Evolutionary conservation across 495 filamentous ascomycete genomes (phyloP), one percentile per base, ranked within the genome.

Genomic region (Cercophora scortea): DNA sequence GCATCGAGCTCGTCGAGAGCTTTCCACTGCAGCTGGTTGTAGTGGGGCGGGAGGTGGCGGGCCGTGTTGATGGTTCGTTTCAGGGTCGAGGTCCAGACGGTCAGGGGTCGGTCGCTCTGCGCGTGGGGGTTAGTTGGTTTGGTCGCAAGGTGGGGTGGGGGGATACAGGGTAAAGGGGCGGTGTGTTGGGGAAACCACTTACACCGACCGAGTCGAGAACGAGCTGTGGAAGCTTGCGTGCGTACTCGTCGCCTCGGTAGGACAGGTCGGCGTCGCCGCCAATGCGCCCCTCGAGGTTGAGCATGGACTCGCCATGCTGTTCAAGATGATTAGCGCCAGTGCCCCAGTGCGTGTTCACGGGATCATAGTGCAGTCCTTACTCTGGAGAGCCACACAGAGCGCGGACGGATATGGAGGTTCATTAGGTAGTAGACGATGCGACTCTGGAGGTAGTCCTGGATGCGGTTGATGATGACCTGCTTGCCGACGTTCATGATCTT

Each of bases 361-460:
- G 39, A 42, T 3, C 2, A 15, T 36, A 33, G 8, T 13, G 18
- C 10, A 38, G 34, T 39, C 75, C 86, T 66, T 81, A 95, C 90
- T 13, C 93, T 79, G 53, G 93, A 96, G 33, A 98, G 76, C 93
- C 93, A 98, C 60, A 98, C 95, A 8, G 90, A 94, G 18, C 93
- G 82, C n/a, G 91, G 91, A 59, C 89, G 90, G 60, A 98, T 96
- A 72, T 98, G 93, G 19, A 98, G 75, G 63, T 97, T 98, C 84
- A 96, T 96, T 41, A 96, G 82, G 63, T 95, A 98, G 69, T 98
- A 98, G 34, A 97, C 92, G 25, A 98, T 81, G 32, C 93, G 85
- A 63, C 88, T 94, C 64, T 96, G 93, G 36, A 98, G 76, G 65
- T 98, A 98, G 65, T 97, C 92, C 61, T 89, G 85, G 60, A 98